These are phyloP conservation scores for Fusarium sp. DNA, from an alignment of 2,329 filamentous ascomycete genomes.

Conservation along the genomic window DNA sequence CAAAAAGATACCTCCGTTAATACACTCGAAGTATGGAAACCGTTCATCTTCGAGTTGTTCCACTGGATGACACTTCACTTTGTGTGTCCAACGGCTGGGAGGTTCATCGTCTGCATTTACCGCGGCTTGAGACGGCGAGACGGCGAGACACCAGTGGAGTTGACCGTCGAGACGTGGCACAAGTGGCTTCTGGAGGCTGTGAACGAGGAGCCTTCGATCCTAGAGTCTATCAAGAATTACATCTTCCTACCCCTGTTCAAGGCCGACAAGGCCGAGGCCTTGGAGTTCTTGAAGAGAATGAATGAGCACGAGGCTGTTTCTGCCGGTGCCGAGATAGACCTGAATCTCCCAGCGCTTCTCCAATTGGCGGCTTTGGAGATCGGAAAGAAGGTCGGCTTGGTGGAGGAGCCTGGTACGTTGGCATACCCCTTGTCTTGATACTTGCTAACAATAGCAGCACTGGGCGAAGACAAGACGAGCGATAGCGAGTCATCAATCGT, in stretches of 20 bases:
- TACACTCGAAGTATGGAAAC: constrained; percentile 59
- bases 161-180: constrained; percentile 62
- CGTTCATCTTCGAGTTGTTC: constrained; percentile 61
- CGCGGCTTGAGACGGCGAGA: constrained; percentile 55
- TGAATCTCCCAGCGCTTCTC: constrained; percentile 67
- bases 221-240: constrained; percentile 74
- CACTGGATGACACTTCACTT: constrained; percentile 69
- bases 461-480: constrained; percentile 35
- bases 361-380: constrained; percentile 76
- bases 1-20: constrained; percentile 33
- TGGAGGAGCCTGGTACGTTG: constrained; percentile 72
- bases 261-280: constrained; percentile 63
- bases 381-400: constrained; percentile 76
- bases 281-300: constrained; percentile 69
- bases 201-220: constrained; percentile 59
- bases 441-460: constrained; percentile 43
- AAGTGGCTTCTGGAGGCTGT: constrained; percentile 67
- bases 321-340: constrained; percentile 57
- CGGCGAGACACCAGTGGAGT: constrained; percentile 38
- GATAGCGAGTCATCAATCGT: constrained; percentile 46
- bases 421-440: background rate
- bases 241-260: constrained; percentile 73
- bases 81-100: constrained; percentile 70
- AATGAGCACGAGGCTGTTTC: constrained; percentile 63
- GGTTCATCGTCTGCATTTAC: constrained; percentile 70